These are phyloP conservation scores for Deakozyma indianensis DNA, from an alignment of 805 yeast species.

Conservation along the genomic window DNA sequence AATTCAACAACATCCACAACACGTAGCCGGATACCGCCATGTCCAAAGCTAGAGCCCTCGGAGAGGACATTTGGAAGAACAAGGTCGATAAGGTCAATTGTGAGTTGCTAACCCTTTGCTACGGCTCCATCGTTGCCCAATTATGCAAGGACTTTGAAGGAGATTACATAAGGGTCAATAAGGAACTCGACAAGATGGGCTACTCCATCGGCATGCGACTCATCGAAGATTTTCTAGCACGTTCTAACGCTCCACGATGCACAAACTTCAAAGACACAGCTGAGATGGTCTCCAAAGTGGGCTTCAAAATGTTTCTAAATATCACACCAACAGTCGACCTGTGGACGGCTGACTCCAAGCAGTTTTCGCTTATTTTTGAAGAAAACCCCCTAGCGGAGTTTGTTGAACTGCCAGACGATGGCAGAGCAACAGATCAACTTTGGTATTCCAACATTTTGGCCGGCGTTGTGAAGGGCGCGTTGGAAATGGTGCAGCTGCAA, in stretches of 20 bases:
- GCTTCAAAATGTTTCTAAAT: constrained; percentile 78
- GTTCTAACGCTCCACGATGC: constrained; percentile 78
- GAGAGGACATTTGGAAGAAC: constrained; percentile 81
- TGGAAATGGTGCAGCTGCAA: constrained; percentile 92
- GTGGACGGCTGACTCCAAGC: constrained; percentile 65
- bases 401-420: constrained; percentile 84
- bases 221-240: constrained; percentile 85
- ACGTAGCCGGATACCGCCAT: too few species aligned
- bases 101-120: constrained; percentile 86
- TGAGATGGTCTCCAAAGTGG: constrained; percentile 72
- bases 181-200: constrained; percentile 84
- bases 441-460: constrained; percentile 90
- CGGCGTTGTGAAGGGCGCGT: constrained; percentile 81
- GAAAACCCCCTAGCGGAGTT: constrained; percentile 92
- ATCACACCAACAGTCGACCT: constrained; percentile 59
- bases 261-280: constrained; percentile 69
- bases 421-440: constrained; percentile 48
- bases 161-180: constrained; percentile 67
- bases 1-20: too few species aligned
- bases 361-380: constrained; percentile 54
- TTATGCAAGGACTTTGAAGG: constrained; percentile 68
- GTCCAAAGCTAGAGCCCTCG: constrained; percentile 27
- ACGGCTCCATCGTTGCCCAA: constrained; percentile 88
- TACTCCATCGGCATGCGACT: constrained; percentile 83
- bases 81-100: constrained; percentile 36